Evolutionary conservation across 2,329 filamentous ascomycete genomes (phyloP), one percentile per base, ranked within the genome.

Genomic region (Aureobasidium namibiae): DNA sequence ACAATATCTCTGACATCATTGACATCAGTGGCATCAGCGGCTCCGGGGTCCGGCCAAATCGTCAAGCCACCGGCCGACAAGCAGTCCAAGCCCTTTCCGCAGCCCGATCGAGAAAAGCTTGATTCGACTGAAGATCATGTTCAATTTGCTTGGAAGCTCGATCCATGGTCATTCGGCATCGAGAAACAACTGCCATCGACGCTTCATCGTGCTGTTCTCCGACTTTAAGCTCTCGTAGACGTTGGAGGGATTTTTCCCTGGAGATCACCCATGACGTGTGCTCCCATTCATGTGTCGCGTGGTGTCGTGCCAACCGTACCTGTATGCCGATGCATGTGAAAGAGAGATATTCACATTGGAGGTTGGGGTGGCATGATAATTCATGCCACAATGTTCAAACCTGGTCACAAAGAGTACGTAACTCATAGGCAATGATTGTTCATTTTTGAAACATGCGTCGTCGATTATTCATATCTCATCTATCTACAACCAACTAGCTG

Each of bases 61-160:
- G 50, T n/a, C 16, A 31, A n/a, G 38, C 39, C 52, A 44, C 10
- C 42, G 39, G 52, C 52, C 52, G 23, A 4, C 52, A 56, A 56
- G 52, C 39, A 56, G 52, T 44, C 52, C 52, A 56, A 56, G 52
- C 52, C 52, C 38, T 18, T 56, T 56, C 39, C 18, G 39, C 39
- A 18, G 3, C 11, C 16, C 38, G 52, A 56, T 56, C 52, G 21
- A 1, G 13, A 24, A 54, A 56, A 56, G 52, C 52, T 56, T 56
- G 52, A 26, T 26, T 36, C 18, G 13, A 56, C 39, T 26, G 38
- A 21, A 13, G 52, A 56, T 34, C 52, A 45, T n/a, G n/a, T n/a
- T n/a, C n/a, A 45, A 45, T 16, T 33, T 10, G 24, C 16, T 26
- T 45, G 26, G 4, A 29, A 29, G 9, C n/a, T 9, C 14, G 16